Evolutionary conservation across 192 early-diverging fungal genomes (phyloP), one percentile per base, ranked within the genome.

Genomic region (Rhizophagus sp.): DNA sequence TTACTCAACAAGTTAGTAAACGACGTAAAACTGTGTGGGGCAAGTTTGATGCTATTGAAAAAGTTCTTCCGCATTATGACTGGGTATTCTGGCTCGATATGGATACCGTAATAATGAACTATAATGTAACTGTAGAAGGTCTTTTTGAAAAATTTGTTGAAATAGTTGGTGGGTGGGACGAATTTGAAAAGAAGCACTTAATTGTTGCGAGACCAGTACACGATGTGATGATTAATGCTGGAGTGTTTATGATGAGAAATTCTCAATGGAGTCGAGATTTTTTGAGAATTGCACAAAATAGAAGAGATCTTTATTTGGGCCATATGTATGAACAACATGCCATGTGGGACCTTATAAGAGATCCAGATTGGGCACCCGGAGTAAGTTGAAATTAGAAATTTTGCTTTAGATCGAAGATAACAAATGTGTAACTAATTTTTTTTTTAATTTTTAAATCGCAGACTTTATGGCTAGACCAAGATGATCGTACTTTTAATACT

Each of bases 81-180:
- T 90, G 89, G 89, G 9, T 90, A 36, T 86, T 90, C 71, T 90
- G 89, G 89, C 80, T 90, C 80, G 89, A 90, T 73, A 90, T 90
- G 88, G 89, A 90, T 70, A 88, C 89, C 5, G 86, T 90, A 0
- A 74, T 90, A n/a, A 84, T 86, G 67, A 84, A 90, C 61, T 66
- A 80, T 22, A 81, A 86, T 52, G 83, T 81, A 27, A 79, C 82
- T 10, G 25, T 90, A 0, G 85, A 87, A 36, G 75, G 80, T 2
- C 77, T 90, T 12, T 79, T 90, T 15, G 79, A 78, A 3, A 27
- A 82, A n/a, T 84, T 88, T 24, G 76, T 83, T 41, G 62, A 82
- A 13, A 44, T 62, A 0, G 86, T 82, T 24, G 50, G 66, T 10
- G 85, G 79, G 1, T 9, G 78, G 3, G 73, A 69, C 2, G 36